Evolutionary conservation across 805 yeast genomes (phyloP), one percentile per base, ranked within the genome.

Genomic region (Wickerhamomyces xylosicus): DNA sequence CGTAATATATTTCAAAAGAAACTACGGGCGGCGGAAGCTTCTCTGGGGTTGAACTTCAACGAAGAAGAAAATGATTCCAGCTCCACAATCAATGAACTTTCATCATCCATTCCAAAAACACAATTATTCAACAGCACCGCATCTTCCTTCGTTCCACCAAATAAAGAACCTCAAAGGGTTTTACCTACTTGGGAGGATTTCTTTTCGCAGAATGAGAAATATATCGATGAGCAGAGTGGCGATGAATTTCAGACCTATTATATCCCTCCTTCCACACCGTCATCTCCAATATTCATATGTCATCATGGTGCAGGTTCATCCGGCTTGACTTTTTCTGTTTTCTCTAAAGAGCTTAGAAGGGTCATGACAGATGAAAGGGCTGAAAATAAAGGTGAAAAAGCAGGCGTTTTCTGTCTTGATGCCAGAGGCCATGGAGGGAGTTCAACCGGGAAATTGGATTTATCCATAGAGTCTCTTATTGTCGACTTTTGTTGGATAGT

Each of bases 231-330:
- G 0, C 27, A 53, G 1, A 7, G 13, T 4, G 61, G 61, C 0
- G 57, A 59, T 31, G 35, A 41, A 6, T 73, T 77, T 52, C 72
- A 78, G 42, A 71, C 77, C 0, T 84, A 77, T 54, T 83, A 67
- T 47, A 63, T 63, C 8, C 64, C 74, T 1, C 89, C 95, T 0
- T 43, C 48, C 7, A 39, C 48, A 0, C 43, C 49, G 1, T 49
- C 53, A 0, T 54, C 65, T 0, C 86, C 94, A 0, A 49, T 86
- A 1, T 77, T 84, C 48, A 61, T 92, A 2, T 77, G 79, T 47
- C 92, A 85, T 47, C 99, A 92, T 58, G 99, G 99, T 2, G 97
- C 96, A 1, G 98, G 97, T 0, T 87, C 97, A 1, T 74, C 85
- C 2, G 86, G 82, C 0, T 62, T 85, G 61, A 70, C 96, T 1